Evolutionary conservation across 768 basidiomycete genomes (phyloP), one percentile per base, ranked within the genome.

Genomic region (Psilocybe cyanescens): DNA sequence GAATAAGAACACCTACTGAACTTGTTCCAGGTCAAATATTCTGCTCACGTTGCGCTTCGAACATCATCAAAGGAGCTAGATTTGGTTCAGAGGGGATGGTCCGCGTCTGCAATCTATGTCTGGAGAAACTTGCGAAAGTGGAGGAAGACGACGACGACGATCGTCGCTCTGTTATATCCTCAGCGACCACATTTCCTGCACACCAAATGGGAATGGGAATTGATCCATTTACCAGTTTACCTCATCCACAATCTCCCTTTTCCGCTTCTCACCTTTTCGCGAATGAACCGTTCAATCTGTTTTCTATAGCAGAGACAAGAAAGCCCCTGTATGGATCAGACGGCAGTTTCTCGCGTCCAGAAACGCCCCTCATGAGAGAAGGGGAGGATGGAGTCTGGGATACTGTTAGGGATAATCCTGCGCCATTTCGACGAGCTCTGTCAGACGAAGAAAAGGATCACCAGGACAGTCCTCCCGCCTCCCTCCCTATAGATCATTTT

Each of bases 11-110:
- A 9, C 16, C 54, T n/a, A 8, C 28, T 31, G 24, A 52, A 29
- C 49, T 55, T 46, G 60, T 50, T 56, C 5, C 35, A 91, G 96
- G 96, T 33, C 96, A 97, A 74, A 96, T 99, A 72, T 99, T 98
- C 72, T 99, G 97, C 74, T 94, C 94, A 33, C 87, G 95, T 8
- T 99, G 97, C 74, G 95, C 97, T 2, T 96, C 95, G 31, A 97
- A 97, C 68, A 91, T 97, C 66, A 95, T 99, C 74, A 96, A 95
- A 66, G 96, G 95, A 14, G 83, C 88, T 11, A 88, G 95, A 6
- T 98, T 97, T 69, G 95, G 96, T 3, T 90, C 94, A 62, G 91
- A 97, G 56, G 95, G 95, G n/a, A 93, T 92, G 86, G 85, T 99
- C 55, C 87, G 97, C 58, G 91, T 97, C 8, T 99, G 97, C 76